Conservation (phyloP, 192 early-diverging fungal genomes). For the Linnemannia schmuckeri region DNA sequence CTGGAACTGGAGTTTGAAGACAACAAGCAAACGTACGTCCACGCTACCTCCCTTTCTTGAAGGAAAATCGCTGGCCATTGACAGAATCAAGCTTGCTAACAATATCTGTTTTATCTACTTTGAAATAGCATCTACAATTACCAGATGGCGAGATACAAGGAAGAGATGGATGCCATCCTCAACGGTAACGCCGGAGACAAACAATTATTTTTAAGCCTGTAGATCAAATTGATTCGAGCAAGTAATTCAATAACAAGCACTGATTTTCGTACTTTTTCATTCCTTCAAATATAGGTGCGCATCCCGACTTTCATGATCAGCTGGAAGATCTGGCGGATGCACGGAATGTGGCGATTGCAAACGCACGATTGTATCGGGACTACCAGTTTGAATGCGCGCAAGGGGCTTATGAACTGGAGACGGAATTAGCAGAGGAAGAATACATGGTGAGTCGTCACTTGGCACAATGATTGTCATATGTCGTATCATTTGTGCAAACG, state of each 20-base stretch:
- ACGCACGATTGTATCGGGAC: constrained; percentile 73
- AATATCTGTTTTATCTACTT: background rate
- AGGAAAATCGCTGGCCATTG: background rate
- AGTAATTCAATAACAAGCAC: background rate
- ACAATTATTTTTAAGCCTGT: background rate
- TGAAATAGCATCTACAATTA: constrained; percentile 53
- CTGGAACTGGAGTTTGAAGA: constrained; percentile 72
- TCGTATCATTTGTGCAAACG: too few species aligned
- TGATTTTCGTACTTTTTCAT: background rate
- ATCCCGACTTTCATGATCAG: constrained; percentile 78
- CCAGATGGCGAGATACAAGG: constrained; percentile 49
- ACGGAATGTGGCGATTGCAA: constrained; percentile 66
- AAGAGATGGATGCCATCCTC: constrained; percentile 59
- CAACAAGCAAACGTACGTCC: constrained; percentile 69
- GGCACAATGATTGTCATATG: background rate
- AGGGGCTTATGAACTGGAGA: constrained; percentile 69
- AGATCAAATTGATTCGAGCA: background rate
- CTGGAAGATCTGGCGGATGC: constrained; percentile 69
- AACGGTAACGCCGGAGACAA: constrained; percentile 20
- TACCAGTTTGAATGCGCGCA: constrained; percentile 81
- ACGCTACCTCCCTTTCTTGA: background rate
- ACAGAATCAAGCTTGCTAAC: background rate
- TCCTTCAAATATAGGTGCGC: constrained; percentile 64
- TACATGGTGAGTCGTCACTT: constrained; percentile 64
- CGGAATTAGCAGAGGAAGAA: constrained; percentile 72